A percentile compares a stretch with the other conserved stretches of the same genome.
Evolutionary conservation across 345 rosid species (phyloP).

Genomic region (Chamaenerion angustifolium): DNA sequence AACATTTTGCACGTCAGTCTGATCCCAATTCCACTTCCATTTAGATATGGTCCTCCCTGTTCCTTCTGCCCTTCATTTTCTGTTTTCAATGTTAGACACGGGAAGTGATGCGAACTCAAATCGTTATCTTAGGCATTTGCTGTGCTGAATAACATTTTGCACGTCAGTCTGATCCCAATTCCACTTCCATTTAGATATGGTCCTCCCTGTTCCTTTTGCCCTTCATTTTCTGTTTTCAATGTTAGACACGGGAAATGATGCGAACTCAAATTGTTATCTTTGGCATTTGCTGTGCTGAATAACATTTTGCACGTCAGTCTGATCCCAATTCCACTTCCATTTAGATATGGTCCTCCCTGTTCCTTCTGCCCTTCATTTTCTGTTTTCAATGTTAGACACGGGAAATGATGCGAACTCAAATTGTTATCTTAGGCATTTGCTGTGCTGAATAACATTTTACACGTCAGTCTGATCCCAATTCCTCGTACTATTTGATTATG

Average conservation of each 20-base stretch:
- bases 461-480: conserved; percentile 28
- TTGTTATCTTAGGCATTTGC: conserved; percentile 12
- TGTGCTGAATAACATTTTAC: conserved; percentile 23
- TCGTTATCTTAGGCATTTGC: conserved; percentile 12
- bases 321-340: conserved; percentile 13
- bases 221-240: too few species aligned
- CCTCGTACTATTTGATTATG: background rate
- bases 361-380: too few species aligned
- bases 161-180: conserved; percentile 51
- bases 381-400: too few species aligned
- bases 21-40: conserved; percentile 19
- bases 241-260: conserved; percentile 7
- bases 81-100: too few species aligned
- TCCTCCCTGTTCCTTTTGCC: background rate
- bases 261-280: conserved; percentile 1
- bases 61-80: background rate
- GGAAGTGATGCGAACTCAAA: conserved; percentile 9
- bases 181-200: background rate
- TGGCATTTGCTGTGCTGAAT: conserved; percentile 18
- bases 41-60: background rate
- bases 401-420: conserved; percentile 9
- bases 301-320: conserved; percentile 30
- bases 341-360: background rate
- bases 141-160: conserved; percentile 27
- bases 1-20: conserved; percentile 54